phyloP scores from a whole-genome alignment of 768 basidiomycete genomes.

The Termitomyces sp. region DNA sequence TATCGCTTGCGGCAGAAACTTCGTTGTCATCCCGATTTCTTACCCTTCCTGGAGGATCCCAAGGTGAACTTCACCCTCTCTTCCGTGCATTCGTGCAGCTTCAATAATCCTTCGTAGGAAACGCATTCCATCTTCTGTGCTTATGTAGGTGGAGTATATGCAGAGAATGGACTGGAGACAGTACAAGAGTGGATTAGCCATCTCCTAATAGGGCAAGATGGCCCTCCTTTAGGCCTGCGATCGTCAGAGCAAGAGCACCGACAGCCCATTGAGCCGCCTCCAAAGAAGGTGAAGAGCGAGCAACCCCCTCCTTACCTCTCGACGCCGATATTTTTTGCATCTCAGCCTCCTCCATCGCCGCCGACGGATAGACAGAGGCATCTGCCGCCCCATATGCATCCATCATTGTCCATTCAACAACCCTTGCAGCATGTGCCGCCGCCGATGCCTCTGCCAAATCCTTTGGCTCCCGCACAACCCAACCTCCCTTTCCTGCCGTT shows the following conservation, averaged over 20 bases:
- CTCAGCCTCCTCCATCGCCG: slow-evolving; percentile 30
- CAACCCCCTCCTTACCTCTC: slow-evolving; percentile 21
- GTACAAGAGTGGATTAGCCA: slow-evolving; percentile 58
- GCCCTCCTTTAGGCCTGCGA: slow-evolving; percentile 5
- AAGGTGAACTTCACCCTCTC: slow-evolving; percentile 34
- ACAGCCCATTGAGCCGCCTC: slow-evolving; percentile 27
- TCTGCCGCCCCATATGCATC: slow-evolving; percentile 17
- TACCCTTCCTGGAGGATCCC: slow-evolving; percentile 30
- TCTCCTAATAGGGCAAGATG: slow-evolving; percentile 26
- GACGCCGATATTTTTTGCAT: slow-evolving; percentile 29
- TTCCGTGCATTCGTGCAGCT: slow-evolving; percentile 6
- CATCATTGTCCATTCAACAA: slow-evolving; percentile 13
- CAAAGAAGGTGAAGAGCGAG: slow-evolving; percentile 43
- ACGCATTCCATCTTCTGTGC: slow-evolving; percentile 56
- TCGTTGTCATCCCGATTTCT: slow-evolving; percentile 40
- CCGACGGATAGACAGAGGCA: slow-evolving; percentile 15
- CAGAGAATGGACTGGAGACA: slow-evolving; percentile 46
- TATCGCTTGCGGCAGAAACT: slow-evolving; percentile 49
- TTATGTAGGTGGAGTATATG: slow-evolving; percentile 64
- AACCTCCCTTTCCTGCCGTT: slow-evolving; percentile 62
- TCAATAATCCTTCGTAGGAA: slow-evolving; percentile 36
- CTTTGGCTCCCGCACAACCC: slow-evolving; percentile 62
- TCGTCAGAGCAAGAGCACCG: slow-evolving; percentile 8
- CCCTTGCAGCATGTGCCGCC: slow-evolving; percentile 15
- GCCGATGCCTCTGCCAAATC: slow-evolving; percentile 39